Evolutionary conservation across 495 filamentous ascomycete species (phyloP), one percentile per base, ranked within the genome.

Genomic region (Hapsidospora chrysogenum): DNA sequence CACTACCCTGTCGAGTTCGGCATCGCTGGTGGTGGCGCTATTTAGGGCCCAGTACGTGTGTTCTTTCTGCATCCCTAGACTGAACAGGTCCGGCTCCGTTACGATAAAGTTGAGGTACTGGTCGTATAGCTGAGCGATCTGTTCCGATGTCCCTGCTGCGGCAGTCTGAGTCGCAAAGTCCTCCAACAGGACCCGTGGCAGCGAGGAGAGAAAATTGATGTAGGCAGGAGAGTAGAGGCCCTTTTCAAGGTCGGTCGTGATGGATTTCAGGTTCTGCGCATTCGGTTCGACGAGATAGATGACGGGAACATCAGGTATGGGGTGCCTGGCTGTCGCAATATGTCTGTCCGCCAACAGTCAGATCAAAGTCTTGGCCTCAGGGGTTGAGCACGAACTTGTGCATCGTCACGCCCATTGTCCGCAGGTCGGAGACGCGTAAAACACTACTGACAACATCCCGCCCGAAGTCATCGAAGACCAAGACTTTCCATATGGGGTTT

Each of bases 31-130:
- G 46, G 84, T 75, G 8, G 78, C 77, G 52, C 87, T 95, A 58
- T 96, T 97, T 50, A 97, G 65, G 20, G 83, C 83, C 73, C 83
- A 86, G 54, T 96, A 99, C 19, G 82, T 68, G 35, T 70, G 66
- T 20, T 68, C 80, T 49, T 92, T 85, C 39, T 85, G 79, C 58
- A 96, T 74, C 2, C 84, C 84, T 30, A 99, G 60, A 47, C 83
- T 94, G 54, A 99, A 99, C 1, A 96, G 64, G 53, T 96, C 89
- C 2, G 89, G 87, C 56, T 99, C 92, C 11, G 76, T 79, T 31
- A 95, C 87, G 37, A 96, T 80, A 51, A 96, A 99, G 50, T 99
- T 99, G 26, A 99, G 68, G 40, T 96, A 95, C 49, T 99, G 92
- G 51, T 99, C 92, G 46, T 78, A 99, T 22, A 99, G 75, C 46